Conservation (phyloP, 495 filamentous ascomycete species). For the Tuber indicum region DNA sequence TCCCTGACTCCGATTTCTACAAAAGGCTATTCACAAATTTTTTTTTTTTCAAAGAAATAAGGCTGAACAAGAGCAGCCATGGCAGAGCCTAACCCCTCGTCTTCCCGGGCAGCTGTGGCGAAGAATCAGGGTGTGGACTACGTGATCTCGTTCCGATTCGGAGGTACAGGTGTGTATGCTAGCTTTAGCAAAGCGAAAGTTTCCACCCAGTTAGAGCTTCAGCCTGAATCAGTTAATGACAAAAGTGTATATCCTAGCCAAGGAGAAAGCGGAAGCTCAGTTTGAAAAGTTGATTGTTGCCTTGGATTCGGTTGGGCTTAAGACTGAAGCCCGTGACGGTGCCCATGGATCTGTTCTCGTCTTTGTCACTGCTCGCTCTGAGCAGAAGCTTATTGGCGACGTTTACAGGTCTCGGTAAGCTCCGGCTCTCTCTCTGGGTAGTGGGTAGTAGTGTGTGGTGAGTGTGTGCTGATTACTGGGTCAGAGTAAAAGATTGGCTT, state of each 20-base stretch:
- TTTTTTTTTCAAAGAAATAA: neutral
- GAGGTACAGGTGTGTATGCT: conserved; percentile 51
- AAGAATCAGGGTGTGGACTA: conserved; percentile 80
- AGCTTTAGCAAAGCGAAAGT: neutral
- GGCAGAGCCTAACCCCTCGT: conserved; percentile 13
- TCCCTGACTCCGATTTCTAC: neutral
- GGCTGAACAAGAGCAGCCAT: conserved; percentile 14
- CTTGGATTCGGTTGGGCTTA: conserved; percentile 67
- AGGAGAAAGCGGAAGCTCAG: conserved; percentile 58
- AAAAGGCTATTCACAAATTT: neutral
- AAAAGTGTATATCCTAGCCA: conserved; percentile 48
- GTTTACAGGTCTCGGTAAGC: conserved; percentile 63
- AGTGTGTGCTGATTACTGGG: conserved; percentile 15
- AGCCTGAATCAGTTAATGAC: neutral
- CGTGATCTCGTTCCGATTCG: conserved; percentile 75
- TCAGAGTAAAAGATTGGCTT: conserved; percentile 90
- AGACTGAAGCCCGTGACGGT: conserved; percentile 77
- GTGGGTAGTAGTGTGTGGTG: neutral
- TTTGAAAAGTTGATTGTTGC: conserved; percentile 68
- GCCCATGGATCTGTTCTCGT: conserved; percentile 70
- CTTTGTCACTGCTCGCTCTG: conserved; percentile 70
- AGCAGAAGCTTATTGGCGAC: conserved; percentile 55
- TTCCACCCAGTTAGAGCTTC: neutral
- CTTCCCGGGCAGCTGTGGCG: conserved; percentile 14
- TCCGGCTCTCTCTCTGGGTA: conserved; percentile 10